Evolutionary conservation across 352 stramenopile species (phyloP).

Genomic region (Globisporangium emineosum): DNA sequence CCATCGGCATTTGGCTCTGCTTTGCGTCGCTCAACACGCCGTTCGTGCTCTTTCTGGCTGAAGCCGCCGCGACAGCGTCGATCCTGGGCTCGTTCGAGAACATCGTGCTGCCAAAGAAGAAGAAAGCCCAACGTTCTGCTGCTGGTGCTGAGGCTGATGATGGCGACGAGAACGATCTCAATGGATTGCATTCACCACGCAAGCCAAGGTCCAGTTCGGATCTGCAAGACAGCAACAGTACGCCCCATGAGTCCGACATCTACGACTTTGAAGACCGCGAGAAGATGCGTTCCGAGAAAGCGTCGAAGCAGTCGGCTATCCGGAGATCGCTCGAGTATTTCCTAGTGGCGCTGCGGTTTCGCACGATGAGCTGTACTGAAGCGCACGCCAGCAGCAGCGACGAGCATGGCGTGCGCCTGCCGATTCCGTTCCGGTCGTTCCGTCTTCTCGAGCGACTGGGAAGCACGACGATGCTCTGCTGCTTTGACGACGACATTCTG

Average conservation of each 20-base stretch:
- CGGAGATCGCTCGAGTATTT: conserved; percentile 77
- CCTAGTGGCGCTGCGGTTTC: conserved; percentile 62
- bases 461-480: conserved; percentile 86
- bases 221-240: background rate
- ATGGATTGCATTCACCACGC: conserved; percentile 5
- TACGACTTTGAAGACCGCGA: conserved; percentile 86
- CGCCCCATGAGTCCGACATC: conserved; percentile 46
- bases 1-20: conserved; percentile 82
- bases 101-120: conserved; percentile 38
- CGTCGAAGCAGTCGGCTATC: conserved; percentile 57
- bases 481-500: conserved; percentile 85
- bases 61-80: conserved; percentile 66
- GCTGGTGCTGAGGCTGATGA: background rate
- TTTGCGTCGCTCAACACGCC: conserved; percentile 84
- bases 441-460: conserved; percentile 76
- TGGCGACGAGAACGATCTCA: background rate
- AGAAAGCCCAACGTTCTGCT: conserved; percentile 3
- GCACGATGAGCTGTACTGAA: conserved; percentile 43
- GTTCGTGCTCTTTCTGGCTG: conserved; percentile 72
- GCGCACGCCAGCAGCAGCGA: conserved; percentile 38
- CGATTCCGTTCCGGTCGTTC: conserved; percentile 73
- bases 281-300: conserved; percentile 69
- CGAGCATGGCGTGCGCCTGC: conserved; percentile 27
- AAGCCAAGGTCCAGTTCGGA: background rate
- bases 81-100: conserved; percentile 77